Conservation (phyloP, 306 rosid genomes). For the Senna tora region DNA sequence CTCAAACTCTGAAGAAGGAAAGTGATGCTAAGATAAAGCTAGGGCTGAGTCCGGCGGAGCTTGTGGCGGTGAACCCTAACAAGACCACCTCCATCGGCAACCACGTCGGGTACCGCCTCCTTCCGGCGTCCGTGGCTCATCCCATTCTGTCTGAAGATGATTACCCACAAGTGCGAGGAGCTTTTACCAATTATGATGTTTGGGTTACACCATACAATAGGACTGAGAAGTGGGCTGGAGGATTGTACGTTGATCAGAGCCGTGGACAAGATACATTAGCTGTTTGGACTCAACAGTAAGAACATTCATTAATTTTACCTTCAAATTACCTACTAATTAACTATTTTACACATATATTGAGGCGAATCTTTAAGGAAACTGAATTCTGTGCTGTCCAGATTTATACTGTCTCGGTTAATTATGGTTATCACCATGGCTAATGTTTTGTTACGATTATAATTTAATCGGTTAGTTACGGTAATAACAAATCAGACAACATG, state of each 20-base stretch:
- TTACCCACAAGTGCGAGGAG: slow-evolving; percentile 64
- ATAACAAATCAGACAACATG: no score
- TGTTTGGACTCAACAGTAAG: slow-evolving; percentile 53
- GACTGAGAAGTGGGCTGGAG: slow-evolving; percentile 70
- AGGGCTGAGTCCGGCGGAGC: slow-evolving; percentile 46
- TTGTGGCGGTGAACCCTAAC: slow-evolving; percentile 55
- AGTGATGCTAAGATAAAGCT: slow-evolving; percentile 47
- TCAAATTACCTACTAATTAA: no score
- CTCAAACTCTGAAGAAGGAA: slow-evolving; percentile 39
- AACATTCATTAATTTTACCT: background rate
- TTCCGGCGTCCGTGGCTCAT: slow-evolving; percentile 38
- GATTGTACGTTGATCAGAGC: slow-evolving; percentile 51
- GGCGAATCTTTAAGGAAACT: no score
- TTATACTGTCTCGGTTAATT: no score
- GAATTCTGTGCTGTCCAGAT: no score
- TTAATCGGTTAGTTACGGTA: no score
- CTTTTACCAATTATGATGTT: slow-evolving; percentile 53
- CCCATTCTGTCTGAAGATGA: slow-evolving; percentile 52
- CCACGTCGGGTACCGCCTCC: slow-evolving; percentile 50
- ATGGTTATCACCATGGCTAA: no score
- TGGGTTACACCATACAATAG: slow-evolving; percentile 67
- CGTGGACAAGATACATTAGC: slow-evolving; percentile 62
- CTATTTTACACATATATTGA: no score
- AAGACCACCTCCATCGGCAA: slow-evolving; percentile 53
- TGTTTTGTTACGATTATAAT: no score